These are phyloP conservation scores for Rhodotorula paludigena DNA, from an alignment of 768 basidiomycete species.

Conservation along the genomic window DNA sequence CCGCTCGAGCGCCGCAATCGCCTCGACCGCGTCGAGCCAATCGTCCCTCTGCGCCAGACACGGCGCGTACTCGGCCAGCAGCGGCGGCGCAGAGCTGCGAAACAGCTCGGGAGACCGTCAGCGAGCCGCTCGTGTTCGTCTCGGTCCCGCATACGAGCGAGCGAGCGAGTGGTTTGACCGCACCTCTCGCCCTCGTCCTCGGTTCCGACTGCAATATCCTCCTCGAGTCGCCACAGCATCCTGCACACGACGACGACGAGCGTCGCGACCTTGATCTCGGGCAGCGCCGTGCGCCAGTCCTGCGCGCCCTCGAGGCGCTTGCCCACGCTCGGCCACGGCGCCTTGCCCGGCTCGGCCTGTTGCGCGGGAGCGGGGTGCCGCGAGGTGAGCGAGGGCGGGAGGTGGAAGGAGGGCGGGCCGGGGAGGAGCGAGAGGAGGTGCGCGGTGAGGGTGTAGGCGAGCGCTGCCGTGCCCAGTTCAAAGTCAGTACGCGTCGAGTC, in stretches of 20 bases:
- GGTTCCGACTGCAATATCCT: not conserved
- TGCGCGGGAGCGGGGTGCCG: not conserved
- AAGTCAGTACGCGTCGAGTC: not conserved
- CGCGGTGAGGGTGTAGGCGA: not conserved
- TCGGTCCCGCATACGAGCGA: too few relatives aligned
- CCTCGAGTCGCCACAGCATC: conserved; percentile 13
- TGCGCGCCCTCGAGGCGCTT: not conserved
- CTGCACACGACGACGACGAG: not conserved
- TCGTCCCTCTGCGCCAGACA: not conserved
- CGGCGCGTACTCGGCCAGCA: too few relatives aligned
- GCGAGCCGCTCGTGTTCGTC: too few relatives aligned
- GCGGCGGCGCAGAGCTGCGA: too few relatives aligned
- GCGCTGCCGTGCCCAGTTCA: too few relatives aligned
- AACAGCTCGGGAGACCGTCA: too few relatives aligned
- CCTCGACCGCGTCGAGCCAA: conserved; percentile 13
- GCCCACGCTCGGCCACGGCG: not conserved
- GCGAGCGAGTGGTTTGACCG: too few relatives aligned
- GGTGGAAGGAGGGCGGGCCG: not conserved
- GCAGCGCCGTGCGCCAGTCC: conserved; percentile 23
- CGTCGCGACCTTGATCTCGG: conserved; percentile 18
- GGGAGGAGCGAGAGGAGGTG: not conserved
- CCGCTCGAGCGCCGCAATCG: not conserved
- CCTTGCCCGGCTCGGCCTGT: not conserved
- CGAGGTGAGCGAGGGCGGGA: not conserved
- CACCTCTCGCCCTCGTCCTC: not conserved